Conservation (phyloP, 768 basidiomycete species). For the Jaapia argillacea region DNA sequence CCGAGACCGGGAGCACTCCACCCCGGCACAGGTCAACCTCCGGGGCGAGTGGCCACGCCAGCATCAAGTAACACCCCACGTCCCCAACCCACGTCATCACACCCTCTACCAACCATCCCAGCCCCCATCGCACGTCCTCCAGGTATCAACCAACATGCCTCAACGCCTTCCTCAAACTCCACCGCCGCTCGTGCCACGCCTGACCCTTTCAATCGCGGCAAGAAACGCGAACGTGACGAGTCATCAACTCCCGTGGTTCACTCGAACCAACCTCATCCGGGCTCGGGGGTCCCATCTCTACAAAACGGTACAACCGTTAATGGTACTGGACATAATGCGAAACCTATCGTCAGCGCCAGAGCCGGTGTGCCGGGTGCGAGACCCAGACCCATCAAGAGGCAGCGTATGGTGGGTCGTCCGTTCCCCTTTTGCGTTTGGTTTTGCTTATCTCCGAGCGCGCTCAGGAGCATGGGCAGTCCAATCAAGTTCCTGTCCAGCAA, state of each 20-base stretch:
- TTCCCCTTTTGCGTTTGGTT: background rate
- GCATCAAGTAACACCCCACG: background rate
- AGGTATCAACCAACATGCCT: background rate
- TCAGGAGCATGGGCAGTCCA: constrained; percentile 57
- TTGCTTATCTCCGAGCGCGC: constrained; percentile 13
- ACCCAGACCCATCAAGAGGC: constrained; percentile 69
- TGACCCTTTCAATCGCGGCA: constrained; percentile 14
- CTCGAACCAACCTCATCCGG: constrained; percentile 12
- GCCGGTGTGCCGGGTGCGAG: constrained; percentile 47
- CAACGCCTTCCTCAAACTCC: background rate
- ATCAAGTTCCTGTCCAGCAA: constrained; percentile 50
- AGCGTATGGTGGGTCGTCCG: constrained; percentile 47
- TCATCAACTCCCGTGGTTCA: constrained; percentile 5
- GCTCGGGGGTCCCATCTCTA: constrained; percentile 12
- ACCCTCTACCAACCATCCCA: background rate
- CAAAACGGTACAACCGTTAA: constrained; percentile 8
- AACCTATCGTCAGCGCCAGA: constrained; percentile 36
- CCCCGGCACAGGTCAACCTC: too few relatives aligned
- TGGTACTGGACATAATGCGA: constrained; percentile 11
- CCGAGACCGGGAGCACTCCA: background rate
- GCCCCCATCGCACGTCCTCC: background rate
- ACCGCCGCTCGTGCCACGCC: background rate
- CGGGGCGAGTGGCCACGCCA: too few relatives aligned
- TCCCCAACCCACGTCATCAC: background rate
- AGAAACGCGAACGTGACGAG: constrained; percentile 24